Percentiles rank a stretch among this genome's conserved stretches.
phyloP scores from a whole-genome alignment of 1,139 yeast genomes.

The Suhomyces maxii region DNA sequence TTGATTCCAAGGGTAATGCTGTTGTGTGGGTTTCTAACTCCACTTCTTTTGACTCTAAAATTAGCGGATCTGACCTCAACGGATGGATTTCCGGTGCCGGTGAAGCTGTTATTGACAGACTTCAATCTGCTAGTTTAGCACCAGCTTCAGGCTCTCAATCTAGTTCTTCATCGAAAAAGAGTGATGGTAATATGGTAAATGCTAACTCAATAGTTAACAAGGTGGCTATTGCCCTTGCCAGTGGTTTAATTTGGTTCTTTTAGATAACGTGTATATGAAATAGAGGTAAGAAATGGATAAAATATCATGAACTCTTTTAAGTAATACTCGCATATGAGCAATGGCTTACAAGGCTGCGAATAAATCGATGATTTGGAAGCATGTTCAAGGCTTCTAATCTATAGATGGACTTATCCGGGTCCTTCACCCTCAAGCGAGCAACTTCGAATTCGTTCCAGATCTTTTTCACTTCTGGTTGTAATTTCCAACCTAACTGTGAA shows the following conservation, averaged over 20 bases:
- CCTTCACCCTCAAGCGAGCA: no score
- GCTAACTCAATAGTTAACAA: slow-evolving; percentile 18
- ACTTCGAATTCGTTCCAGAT: no score
- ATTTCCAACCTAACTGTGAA: no score
- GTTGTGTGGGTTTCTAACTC: slow-evolving; percentile 61
- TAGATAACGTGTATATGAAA: slow-evolving; percentile 7
- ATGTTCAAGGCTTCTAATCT: no score
- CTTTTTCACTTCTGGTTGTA: no score
- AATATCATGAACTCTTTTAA: no score
- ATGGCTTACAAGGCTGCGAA: background rate
- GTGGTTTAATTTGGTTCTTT: slow-evolving; percentile 19
- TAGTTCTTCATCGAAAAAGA: slow-evolving; percentile 23
- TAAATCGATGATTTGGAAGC: no score
- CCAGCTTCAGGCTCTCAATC: slow-evolving; percentile 20
- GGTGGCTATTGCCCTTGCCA: slow-evolving; percentile 17
- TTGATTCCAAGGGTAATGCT: slow-evolving; percentile 59
- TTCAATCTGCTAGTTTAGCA: slow-evolving; percentile 24
- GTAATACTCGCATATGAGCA: background rate
- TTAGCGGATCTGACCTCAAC: slow-evolving; percentile 34
- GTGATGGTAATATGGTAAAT: slow-evolving; percentile 18
- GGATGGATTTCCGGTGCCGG: slow-evolving; percentile 35
- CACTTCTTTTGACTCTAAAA: slow-evolving; percentile 46
- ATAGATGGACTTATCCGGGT: no score
- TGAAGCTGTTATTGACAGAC: slow-evolving; percentile 21
- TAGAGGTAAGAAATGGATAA: background rate